Evolutionary conservation across 192 early-diverging fungal species (phyloP).

Genomic region (Coemansia brasiliensis): DNA sequence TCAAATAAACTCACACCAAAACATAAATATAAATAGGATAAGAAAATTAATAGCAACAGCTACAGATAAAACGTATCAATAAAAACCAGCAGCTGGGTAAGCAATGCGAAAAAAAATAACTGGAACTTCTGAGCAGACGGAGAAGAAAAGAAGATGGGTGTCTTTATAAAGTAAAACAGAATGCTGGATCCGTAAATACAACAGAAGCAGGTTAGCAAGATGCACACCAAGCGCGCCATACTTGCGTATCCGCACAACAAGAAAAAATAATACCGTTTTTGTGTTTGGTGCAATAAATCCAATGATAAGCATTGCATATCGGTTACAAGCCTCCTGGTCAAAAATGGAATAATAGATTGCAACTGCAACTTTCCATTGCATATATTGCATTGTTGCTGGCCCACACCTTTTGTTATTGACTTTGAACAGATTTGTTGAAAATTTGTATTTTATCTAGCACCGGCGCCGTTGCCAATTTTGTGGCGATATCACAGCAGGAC

Average conservation of each 20-base stretch:
- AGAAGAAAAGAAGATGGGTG: background rate
- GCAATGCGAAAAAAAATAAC: background rate
- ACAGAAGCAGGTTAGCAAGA: background rate
- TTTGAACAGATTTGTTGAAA: too few relatives aligned
- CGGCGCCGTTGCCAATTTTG: too few relatives aligned
- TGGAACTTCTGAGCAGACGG: background rate
- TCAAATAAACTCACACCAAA: background rate
- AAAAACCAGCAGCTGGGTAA: background rate
- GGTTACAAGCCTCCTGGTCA: background rate
- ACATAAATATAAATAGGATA: background rate
- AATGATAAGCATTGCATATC: slow-evolving; percentile 8
- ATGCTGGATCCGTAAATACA: background rate
- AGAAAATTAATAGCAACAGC: background rate
- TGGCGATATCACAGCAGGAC: too few relatives aligned
- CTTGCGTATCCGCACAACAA: too few relatives aligned
- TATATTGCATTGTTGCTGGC: background rate
- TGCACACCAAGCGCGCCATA: too few relatives aligned
- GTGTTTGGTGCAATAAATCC: background rate
- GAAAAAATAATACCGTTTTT: too few relatives aligned
- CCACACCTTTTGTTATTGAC: too few relatives aligned
- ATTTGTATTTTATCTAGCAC: too few relatives aligned
- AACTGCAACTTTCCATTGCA: background rate
- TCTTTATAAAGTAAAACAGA: background rate
- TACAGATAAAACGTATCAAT: background rate
- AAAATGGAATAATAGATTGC: background rate